Conservation (phyloP, 2,329 filamentous ascomycete species). For the Fusarium newnesense region DNA sequence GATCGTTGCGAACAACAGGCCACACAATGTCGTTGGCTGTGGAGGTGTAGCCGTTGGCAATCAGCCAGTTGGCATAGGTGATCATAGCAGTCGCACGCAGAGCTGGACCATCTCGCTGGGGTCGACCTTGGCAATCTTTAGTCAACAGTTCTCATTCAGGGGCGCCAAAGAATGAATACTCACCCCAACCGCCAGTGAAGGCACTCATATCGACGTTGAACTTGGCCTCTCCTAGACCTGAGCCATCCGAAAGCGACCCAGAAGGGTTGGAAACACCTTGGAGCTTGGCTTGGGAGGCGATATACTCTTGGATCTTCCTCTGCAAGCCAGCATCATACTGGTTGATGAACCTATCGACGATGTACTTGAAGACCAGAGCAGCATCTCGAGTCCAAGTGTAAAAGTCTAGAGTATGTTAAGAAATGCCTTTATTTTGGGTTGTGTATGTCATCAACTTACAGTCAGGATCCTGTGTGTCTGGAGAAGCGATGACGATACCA, state of each 20-base stretch:
- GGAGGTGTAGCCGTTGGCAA: constrained; percentile 71
- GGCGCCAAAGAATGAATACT: constrained; percentile 3
- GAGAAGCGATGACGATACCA: constrained; percentile 67
- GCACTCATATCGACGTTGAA: constrained; percentile 72
- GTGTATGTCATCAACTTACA: constrained; percentile 55
- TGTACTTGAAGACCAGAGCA: constrained; percentile 73
- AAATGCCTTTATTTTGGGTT: not conserved
- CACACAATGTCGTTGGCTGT: constrained; percentile 69
- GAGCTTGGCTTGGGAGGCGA: constrained; percentile 72
- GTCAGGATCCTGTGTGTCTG: constrained; percentile 63
- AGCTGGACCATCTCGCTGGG: constrained; percentile 82
- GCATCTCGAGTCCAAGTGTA: constrained; percentile 84
- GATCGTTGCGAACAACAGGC: constrained; percentile 80
- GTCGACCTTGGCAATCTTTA: constrained; percentile 61
- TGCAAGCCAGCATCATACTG: constrained; percentile 69
- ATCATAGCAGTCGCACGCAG: constrained; percentile 79
- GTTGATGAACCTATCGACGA: constrained; percentile 73
- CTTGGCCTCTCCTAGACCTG: constrained; percentile 77
- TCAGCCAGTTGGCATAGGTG: constrained; percentile 76
- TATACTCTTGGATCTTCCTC: constrained; percentile 72
- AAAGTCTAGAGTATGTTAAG: constrained; percentile 64
- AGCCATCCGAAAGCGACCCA: constrained; percentile 63
- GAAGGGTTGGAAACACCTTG: constrained; percentile 77
- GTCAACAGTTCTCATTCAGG: not conserved
- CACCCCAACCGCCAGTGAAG: constrained; percentile 75